These are phyloP conservation scores for Suillus hirtellus DNA, from an alignment of 768 basidiomycete species.

Conservation along the genomic window DNA sequence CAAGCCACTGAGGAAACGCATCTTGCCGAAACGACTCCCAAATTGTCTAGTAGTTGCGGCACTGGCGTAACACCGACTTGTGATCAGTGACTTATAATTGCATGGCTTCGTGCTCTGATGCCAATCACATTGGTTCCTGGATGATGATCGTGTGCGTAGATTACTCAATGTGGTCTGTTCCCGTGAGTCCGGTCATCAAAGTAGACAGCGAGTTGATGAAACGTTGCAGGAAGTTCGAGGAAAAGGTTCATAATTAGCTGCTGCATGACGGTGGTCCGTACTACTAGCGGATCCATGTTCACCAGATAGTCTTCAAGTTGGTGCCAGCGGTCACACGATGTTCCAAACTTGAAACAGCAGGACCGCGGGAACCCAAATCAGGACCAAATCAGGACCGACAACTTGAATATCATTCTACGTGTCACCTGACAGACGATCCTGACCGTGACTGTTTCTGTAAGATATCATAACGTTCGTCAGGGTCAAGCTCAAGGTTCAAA, in stretches of 20 bases:
- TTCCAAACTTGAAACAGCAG: background rate
- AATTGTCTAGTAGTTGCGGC: background rate
- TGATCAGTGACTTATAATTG: background rate
- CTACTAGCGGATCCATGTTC: background rate
- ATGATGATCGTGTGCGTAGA: background rate
- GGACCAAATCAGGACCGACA: too few species aligned
- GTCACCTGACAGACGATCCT: too few species aligned
- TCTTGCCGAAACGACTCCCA: slow-evolving; percentile 17
- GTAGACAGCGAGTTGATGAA: background rate
- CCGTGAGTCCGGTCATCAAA: background rate
- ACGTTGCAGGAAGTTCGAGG: background rate
- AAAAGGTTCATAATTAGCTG: background rate
- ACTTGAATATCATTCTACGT: too few species aligned
- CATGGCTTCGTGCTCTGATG: background rate
- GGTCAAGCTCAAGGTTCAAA: background rate
- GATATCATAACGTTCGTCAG: background rate
- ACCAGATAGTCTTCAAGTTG: background rate
- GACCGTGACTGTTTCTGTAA: too few species aligned
- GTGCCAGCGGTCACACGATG: too few species aligned
- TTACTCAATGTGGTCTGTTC: slow-evolving; percentile 1
- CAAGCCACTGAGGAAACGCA: slow-evolving; percentile 12
- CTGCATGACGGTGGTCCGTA: background rate
- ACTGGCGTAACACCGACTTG: slow-evolving; percentile 11
- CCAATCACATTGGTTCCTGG: background rate
- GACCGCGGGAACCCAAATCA: background rate